These are phyloP conservation scores for Alternaria sp. DNA, from an alignment of 2,329 filamentous ascomycete species.

Conservation along the genomic window DNA sequence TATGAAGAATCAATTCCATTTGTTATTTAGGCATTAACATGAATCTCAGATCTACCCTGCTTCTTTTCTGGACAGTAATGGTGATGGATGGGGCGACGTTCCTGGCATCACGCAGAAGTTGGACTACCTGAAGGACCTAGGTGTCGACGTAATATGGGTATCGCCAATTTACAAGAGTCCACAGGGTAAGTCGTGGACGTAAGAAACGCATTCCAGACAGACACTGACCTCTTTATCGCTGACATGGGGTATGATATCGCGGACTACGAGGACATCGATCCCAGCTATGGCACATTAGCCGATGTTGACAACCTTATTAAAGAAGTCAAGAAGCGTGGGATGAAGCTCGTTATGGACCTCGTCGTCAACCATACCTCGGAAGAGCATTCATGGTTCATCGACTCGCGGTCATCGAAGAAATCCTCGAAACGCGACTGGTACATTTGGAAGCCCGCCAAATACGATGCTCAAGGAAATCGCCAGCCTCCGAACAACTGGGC, in stretches of 20 bases:
- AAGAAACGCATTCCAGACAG: background rate
- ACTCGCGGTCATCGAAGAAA: slow-evolving; percentile 59
- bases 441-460: slow-evolving; percentile 61
- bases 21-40: background rate
- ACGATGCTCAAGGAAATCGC: slow-evolving; percentile 64
- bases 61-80: slow-evolving; percentile 67
- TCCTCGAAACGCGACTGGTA: slow-evolving; percentile 64
- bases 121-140: slow-evolving; percentile 63
- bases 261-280: slow-evolving; percentile 53
- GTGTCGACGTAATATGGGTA: slow-evolving; percentile 51
- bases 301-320: slow-evolving; percentile 53
- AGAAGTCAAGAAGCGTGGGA: slow-evolving; percentile 47
- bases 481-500: slow-evolving; percentile 79
- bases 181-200: slow-evolving; percentile 30
- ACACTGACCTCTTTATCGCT: slow-evolving; percentile 22
- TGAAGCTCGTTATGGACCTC: slow-evolving; percentile 54
- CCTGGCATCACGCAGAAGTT: slow-evolving; percentile 65
- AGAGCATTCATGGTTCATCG: slow-evolving; percentile 65
- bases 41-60: slow-evolving; percentile 62
- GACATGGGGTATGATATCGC: slow-evolving; percentile 56
- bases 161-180: slow-evolving; percentile 58
- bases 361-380: slow-evolving; percentile 55
- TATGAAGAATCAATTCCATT: slow-evolving; percentile 5
- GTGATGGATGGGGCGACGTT: slow-evolving; percentile 65
- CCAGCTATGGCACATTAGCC: slow-evolving; percentile 50